These are phyloP conservation scores for Leccinum uliginosum DNA, from an alignment of 768 basidiomycete species.

Conservation along the genomic window DNA sequence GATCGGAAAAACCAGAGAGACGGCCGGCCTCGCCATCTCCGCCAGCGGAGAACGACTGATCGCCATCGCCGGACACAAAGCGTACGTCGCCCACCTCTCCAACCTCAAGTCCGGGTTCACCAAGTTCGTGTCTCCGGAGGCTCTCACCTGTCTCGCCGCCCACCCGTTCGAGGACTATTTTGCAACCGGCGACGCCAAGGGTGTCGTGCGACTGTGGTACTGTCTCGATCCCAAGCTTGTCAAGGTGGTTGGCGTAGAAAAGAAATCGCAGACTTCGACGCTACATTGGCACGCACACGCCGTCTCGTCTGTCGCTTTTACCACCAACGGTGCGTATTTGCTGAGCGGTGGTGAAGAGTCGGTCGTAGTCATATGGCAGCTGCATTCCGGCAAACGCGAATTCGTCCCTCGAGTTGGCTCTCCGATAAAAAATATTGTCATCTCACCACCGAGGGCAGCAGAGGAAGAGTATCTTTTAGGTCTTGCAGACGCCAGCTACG, in stretches of 20 bases:
- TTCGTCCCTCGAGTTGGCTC: conserved; percentile 92
- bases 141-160: conserved; percentile 78
- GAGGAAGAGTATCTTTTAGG: conserved; percentile 88
- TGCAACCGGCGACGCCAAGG: conserved; percentile 87
- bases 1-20: conserved; percentile 64
- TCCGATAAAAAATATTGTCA: conserved; percentile 68
- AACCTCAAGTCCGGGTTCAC: conserved; percentile 63
- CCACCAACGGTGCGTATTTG: conserved; percentile 86
- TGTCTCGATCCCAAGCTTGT: conserved; percentile 64
- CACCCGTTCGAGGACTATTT: conserved; percentile 92
- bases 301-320: conserved; percentile 82
- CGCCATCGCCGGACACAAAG: conserved; percentile 68
- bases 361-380: conserved; percentile 95
- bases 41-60: conserved; percentile 76
- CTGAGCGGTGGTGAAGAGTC: conserved; percentile 94
- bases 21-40: conserved; percentile 66
- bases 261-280: conserved; percentile 76
- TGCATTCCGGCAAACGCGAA: conserved; percentile 83
- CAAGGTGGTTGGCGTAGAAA: conserved; percentile 61
- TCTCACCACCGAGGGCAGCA: conserved; percentile 43
- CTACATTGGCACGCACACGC: conserved; percentile 98
- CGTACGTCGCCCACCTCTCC: conserved; percentile 64
- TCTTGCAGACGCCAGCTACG: conserved; percentile 75
- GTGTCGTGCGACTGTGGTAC: conserved; percentile 88
- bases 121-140: conserved; percentile 79